Percentiles rank a stretch among this genome's conserved stretches.
Conservation (phyloP, 2,329 filamentous ascomycete species). For the Alternaria tenuissima region DNA sequence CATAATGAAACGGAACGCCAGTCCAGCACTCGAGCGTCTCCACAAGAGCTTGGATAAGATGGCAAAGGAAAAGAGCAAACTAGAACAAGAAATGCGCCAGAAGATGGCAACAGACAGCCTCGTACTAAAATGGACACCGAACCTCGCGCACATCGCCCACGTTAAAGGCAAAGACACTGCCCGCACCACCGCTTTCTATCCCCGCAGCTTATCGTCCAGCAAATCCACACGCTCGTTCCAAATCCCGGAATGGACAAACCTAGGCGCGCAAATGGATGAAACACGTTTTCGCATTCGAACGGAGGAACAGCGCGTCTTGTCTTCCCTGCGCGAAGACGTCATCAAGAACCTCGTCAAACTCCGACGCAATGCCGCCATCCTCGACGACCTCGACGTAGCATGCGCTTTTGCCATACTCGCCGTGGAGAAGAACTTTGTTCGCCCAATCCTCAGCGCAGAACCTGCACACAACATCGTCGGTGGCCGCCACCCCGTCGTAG, state of each 20-base stretch:
- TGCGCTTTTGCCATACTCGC: constrained; percentile 86
- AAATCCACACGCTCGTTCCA: constrained; percentile 88
- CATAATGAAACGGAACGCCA: constrained; percentile 73
- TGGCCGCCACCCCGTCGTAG: constrained; percentile 91
- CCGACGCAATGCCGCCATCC: constrained; percentile 85
- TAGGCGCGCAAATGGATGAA: constrained; percentile 83
- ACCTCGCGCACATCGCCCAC: constrained; percentile 88
- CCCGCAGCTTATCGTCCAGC: constrained; percentile 74
- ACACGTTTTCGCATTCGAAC: constrained; percentile 77
- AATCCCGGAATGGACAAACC: constrained; percentile 79
- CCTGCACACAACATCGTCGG: constrained; percentile 79
- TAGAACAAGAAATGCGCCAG: constrained; percentile 69
- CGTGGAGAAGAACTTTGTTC: constrained; percentile 73
- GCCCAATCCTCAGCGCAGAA: constrained; percentile 73
- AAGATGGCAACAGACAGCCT: constrained; percentile 64
- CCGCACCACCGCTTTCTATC: constrained; percentile 48
- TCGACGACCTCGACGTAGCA: constrained; percentile 92
- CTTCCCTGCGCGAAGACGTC: constrained; percentile 75
- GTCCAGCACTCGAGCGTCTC: constrained; percentile 68
- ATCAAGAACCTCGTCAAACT: constrained; percentile 84
- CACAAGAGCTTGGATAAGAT: constrained; percentile 73
- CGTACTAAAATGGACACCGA: constrained; percentile 84
- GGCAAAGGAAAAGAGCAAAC: constrained; percentile 64
- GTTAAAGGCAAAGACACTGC: constrained; percentile 77
- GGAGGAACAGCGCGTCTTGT: constrained; percentile 85